Base-by-base conservation (phyloP, 495 filamentous ascomycete species). In the Ramalina intermedia region DNA sequence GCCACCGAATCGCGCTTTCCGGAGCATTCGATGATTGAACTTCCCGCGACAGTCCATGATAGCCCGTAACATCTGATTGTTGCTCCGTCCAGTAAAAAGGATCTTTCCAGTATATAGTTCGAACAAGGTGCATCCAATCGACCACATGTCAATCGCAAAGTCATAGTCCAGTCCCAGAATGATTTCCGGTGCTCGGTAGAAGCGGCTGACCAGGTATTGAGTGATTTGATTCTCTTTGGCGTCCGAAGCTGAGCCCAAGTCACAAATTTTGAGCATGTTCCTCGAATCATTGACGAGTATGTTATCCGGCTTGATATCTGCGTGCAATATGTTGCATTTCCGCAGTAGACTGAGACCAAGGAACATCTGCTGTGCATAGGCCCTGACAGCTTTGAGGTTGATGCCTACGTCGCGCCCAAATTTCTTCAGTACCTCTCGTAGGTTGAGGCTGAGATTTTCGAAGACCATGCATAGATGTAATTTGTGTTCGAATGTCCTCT, bases 101-200 rank as follows among this genome's bases (percentile, higher is more conserved):
- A 98, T 96, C 65, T 95, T 94, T 50, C 93, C 90, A 0, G 93
- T 96, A 70, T 89, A 96, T 26, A 98, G 72, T 65, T 98, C 91
- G 64, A 90, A 98, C 23, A 98, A 69, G 20, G 91, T 98, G 66
- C 93, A 96, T 14, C 91, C 91, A 55, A 96, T 85, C 12, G 89
- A 89, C 91, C 91, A 98, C 64, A 95, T 81, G 62, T 98, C 91
- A 59, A 96, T 87, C 27, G 84, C 86, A 60, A 86, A 93, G 63
- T 94, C 87, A 63, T 89, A 94, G 20, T 81, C 81, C 66, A 95
- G 84, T n/a, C 90, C 91, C 1, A 96, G 76, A 47, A 98, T 64
- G 61, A 98, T 86, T 64, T 98, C 91, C 3, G 91, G 91, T 3
- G 93, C 91, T 43, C 91, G 82, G 66, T 98, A 98, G 66, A 95